Base-by-base conservation (phyloP, 129 eudicot genomes). In the Solidago caesia region DNA sequence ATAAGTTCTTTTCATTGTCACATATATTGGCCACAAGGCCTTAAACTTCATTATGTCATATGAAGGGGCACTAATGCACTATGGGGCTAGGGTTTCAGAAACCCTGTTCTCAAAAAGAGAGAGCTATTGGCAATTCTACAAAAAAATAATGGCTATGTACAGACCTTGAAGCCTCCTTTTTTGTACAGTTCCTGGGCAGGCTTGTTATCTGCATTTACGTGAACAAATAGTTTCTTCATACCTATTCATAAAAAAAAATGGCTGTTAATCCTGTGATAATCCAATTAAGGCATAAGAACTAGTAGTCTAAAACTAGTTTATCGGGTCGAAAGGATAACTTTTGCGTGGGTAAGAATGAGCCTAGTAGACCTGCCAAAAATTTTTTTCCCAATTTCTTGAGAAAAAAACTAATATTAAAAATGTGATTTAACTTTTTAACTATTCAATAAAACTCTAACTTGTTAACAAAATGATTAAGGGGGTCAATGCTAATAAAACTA, bases 181-280 rank as follows among this genome's bases (percentile, higher is more conserved):
- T 53, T 68, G 84, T 91, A 91, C 67, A 91, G 75, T 75, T 88
- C 90, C 76, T 84, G 96, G 9, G 90, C 96, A 14, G 92, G 87
- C 71, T 88, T 84, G 86, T 91, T 91, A 75, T 85, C 92, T 39
- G 81, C 75, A 56, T 71, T 84, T 79, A 91, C 97, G 81, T 91
- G 97, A 81, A 91, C 97, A 77, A 80, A 88, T 57, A 91, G 66
- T 80, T 84, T 88, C 89, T 82, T 86, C 86, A 91, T 76, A 76
- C 92, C 97, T 91, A 80, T 42, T 33, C 15, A 26, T 59, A 72
- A 44, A 75, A 47, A 75, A 47, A 63, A 49, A 78, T 65, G 7
- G 11, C 21, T 21, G 21, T 21, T 41, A 80, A 46, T 6, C 15
- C 9, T 52, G 26, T 72, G 66, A 44, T 15, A 33, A 46, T 43